phyloP scores from a whole-genome alignment of 345 rosid genomes.

The Aquilaria malaccensis region DNA sequence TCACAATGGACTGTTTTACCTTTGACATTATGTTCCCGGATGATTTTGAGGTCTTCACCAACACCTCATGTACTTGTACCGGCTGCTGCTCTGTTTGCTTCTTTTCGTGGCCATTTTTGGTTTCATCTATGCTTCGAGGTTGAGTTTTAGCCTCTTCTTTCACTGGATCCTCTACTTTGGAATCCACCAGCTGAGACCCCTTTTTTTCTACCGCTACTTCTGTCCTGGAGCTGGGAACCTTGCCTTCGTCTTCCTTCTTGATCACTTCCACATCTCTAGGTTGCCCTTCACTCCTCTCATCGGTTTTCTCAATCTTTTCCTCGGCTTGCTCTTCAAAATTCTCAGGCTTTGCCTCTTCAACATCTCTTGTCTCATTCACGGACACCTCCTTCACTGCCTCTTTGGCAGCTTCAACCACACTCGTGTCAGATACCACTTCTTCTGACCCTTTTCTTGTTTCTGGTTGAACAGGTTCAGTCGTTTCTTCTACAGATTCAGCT shows the following conservation, averaged over 20 bases:
- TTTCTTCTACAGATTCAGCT: slow-evolving; percentile 5
- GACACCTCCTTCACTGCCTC: background rate
- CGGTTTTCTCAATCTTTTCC: slow-evolving; percentile 8
- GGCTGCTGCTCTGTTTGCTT: slow-evolving; percentile 31
- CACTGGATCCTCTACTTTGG: slow-evolving; percentile 12
- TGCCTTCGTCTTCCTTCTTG: slow-evolving; percentile 1
- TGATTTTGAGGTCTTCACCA: slow-evolving; percentile 41
- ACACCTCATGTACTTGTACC: slow-evolving; percentile 26
- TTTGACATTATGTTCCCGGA: slow-evolving; percentile 62
- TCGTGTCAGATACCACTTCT: background rate
- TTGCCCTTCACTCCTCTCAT: slow-evolving; percentile 3
- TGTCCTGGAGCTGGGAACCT: background rate
- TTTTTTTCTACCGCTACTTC: slow-evolving; percentile 12
- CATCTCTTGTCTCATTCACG: background rate
- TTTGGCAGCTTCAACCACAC: slow-evolving; percentile 8
- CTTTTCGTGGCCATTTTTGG: slow-evolving; percentile 27
- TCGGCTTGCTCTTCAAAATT: background rate
- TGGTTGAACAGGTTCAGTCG: slow-evolving; percentile 1
- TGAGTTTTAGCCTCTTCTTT: slow-evolving; percentile 11
- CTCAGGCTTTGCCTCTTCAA: background rate
- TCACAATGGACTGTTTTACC: slow-evolving; percentile 71
- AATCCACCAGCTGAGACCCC: slow-evolving; percentile 1
- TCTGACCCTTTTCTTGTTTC: slow-evolving; percentile 1
- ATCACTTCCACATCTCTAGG: slow-evolving; percentile 11
- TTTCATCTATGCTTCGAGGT: slow-evolving; percentile 6